These are phyloP conservation scores for Puccinia polysora DNA, from an alignment of 1,284 basidiomycete genomes.

Conservation along the genomic window DNA sequence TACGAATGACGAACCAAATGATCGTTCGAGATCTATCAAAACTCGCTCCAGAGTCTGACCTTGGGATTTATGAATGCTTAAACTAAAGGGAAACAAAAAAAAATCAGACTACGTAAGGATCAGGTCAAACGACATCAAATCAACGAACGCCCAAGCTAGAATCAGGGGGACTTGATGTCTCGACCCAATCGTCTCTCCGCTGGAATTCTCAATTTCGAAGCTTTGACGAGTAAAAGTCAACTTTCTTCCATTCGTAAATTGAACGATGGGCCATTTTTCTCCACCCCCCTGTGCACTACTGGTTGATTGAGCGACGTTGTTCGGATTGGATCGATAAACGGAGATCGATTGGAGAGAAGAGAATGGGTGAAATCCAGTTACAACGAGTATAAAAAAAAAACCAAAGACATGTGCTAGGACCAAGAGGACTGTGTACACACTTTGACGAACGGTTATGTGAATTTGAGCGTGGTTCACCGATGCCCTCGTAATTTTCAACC, in stretches of 20 bases:
- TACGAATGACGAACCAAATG: constrained; percentile 64
- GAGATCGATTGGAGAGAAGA: no score
- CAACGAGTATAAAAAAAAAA: background rate
- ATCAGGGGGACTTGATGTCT: constrained; percentile 36
- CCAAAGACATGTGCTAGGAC: background rate
- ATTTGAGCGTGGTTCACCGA: constrained; percentile 7
- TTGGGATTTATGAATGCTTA: constrained; percentile 82
- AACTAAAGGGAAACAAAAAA: constrained; percentile 58
- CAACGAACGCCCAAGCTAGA: constrained; percentile 40
- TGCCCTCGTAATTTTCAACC: constrained; percentile 50
- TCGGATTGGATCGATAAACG: no score
- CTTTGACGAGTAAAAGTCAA: constrained; percentile 46
- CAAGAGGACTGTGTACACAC: no score
- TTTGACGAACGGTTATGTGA: constrained; percentile 44
- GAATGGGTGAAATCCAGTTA: background rate
- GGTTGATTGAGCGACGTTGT: no score
- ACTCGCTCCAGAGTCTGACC: constrained; percentile 66
- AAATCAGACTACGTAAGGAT: no score
- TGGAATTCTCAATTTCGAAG: constrained; percentile 52
- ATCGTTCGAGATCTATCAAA: constrained; percentile 61
- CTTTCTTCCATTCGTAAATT: constrained; percentile 50
- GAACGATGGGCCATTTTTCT: constrained; percentile 46
- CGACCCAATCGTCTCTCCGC: constrained; percentile 50
- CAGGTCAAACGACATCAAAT: background rate
- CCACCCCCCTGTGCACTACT: constrained; percentile 49